A percentile compares a stretch with the other conserved stretches of the same genome.
Evolutionary conservation across 2,329 filamentous ascomycete genomes (phyloP).

Genomic region (Blastomyces parvus): DNA sequence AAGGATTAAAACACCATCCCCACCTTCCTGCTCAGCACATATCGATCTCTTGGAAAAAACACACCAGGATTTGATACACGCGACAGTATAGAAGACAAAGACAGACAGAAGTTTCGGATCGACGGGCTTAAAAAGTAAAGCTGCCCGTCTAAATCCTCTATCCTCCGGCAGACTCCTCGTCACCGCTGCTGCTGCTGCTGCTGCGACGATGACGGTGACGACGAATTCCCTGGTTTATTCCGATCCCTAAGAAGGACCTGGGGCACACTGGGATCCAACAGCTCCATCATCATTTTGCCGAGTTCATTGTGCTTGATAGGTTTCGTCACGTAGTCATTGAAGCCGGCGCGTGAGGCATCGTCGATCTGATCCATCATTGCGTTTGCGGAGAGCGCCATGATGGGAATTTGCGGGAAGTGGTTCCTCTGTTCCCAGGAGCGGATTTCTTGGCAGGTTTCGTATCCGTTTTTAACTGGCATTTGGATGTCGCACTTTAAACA

Average conservation of each 20-base stretch:
- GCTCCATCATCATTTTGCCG: slow-evolving; percentile 42
- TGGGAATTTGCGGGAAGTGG: slow-evolving; percentile 39
- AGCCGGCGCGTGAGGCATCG: slow-evolving; percentile 38
- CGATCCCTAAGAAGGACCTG: slow-evolving; percentile 37
- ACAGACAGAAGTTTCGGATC: neutral
- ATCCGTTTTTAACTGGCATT: slow-evolving; percentile 43
- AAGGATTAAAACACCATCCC: neutral
- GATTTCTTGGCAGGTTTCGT: slow-evolving; percentile 40
- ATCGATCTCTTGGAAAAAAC: neutral
- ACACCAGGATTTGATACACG: neutral
- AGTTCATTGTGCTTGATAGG: slow-evolving; percentile 42
- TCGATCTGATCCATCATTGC: slow-evolving; percentile 43
- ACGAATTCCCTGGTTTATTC: slow-evolving; percentile 8
- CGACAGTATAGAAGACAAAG: neutral
- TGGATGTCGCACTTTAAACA: slow-evolving; percentile 39
- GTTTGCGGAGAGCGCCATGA: slow-evolving; percentile 43
- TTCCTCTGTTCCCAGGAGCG: slow-evolving; percentile 39
- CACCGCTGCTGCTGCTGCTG: neutral
- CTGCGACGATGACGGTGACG: neutral
- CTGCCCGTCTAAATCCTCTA: neutral
- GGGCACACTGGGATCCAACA: slow-evolving; percentile 36
- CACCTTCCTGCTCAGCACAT: neutral
- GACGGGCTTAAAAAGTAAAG: neutral
- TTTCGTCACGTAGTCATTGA: slow-evolving; percentile 43
- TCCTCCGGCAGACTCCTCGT: neutral